Conservation (phyloP, 208 protist species). For the Entamoeba invadens region DNA sequence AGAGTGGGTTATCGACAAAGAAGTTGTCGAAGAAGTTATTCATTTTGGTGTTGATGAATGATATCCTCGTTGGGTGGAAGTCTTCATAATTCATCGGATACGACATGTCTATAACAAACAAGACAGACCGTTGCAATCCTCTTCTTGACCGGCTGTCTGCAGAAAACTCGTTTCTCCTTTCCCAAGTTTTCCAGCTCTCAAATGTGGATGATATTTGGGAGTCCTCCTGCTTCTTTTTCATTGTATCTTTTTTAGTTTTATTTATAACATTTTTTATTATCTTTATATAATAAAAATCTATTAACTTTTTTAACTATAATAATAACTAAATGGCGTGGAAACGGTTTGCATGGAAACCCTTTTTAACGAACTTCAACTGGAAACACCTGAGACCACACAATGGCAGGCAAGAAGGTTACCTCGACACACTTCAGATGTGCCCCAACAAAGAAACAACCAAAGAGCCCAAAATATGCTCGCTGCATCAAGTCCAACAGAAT, state of each 20-base stretch:
- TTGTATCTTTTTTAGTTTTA: not conserved
- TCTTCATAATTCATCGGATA: not conserved
- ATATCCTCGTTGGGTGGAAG: not conserved
- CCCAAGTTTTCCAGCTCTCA: not conserved
- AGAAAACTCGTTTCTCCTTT: not conserved
- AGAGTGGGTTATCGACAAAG: not conserved
- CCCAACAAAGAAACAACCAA: not conserved
- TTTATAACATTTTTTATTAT: not conserved
- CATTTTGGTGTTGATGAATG: not conserved
- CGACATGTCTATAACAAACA: not conserved
- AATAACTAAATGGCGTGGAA: no score
- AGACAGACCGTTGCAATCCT: not conserved
- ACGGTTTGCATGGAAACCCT: no score
- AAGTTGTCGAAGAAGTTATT: not conserved
- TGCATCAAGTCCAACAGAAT: not conserved
- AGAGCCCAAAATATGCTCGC: conserved; percentile 3
- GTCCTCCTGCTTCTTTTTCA: not conserved
- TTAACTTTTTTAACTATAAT: no score
- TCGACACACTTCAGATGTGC: not conserved
- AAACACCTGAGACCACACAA: no score
- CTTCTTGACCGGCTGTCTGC: not conserved
- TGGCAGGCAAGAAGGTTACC: not conserved
- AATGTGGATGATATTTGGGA: not conserved
- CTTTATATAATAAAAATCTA: no score
- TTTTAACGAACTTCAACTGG: no score